Conservation (phyloP, 2,329 filamentous ascomycete species). For the Xylaria sp. region DNA sequence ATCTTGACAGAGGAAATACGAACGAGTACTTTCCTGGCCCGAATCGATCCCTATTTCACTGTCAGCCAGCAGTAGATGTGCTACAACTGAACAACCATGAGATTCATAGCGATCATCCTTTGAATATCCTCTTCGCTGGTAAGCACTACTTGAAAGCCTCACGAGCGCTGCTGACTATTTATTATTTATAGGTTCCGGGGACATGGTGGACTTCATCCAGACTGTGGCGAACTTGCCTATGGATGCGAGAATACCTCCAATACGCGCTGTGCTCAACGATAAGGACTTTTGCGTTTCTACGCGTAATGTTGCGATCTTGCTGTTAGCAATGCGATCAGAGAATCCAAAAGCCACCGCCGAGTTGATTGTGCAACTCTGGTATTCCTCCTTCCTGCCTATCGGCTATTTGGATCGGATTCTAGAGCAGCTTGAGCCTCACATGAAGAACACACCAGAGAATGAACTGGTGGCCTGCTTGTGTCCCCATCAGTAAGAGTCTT, state of each 20-base stretch:
- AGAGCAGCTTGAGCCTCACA: not conserved
- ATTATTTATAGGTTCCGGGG: not conserved
- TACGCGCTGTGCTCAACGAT: not conserved
- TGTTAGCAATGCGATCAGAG: not conserved
- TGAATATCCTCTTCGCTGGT: constrained; percentile 1
- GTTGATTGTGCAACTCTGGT: not conserved
- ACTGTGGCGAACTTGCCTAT: not conserved
- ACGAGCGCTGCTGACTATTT: not conserved
- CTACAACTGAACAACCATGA: not conserved
- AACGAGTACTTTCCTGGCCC: not conserved
- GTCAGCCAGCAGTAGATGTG: not conserved
- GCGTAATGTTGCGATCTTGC: constrained; percentile 3
- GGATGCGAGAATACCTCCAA: not conserved
- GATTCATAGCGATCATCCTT: not conserved
- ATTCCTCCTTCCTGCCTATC: not conserved
- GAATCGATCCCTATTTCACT: not conserved
- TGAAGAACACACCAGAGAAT: not conserved
- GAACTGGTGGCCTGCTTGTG: not conserved
- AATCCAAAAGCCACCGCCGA: not conserved
- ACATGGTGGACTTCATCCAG: not conserved
- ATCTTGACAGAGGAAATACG: not conserved
- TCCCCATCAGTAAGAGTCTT: not conserved
- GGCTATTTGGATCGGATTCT: not conserved
- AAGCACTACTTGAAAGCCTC: not conserved
- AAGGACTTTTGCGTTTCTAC: not conserved